Percentiles rank a stretch among this genome's conserved stretches.
Evolutionary conservation across 2,329 filamentous ascomycete species (phyloP).

Genomic region (Xylariaceae sp.): DNA sequence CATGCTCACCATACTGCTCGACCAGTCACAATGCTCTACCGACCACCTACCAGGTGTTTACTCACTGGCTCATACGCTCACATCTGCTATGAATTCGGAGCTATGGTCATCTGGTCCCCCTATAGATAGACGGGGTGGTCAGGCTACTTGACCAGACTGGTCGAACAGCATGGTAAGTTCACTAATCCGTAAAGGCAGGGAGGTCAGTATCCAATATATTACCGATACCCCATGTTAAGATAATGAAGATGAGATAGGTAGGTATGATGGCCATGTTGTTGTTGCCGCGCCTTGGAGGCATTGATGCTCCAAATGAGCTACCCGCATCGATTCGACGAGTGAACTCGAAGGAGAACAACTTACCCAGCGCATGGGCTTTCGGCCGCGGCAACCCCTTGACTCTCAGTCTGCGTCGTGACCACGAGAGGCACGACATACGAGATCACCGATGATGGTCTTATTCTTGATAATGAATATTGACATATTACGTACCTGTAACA

Average conservation of each 20-base stretch:
- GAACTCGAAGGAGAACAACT: background rate
- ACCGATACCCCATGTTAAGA: background rate
- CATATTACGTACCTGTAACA: background rate
- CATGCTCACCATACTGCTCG: background rate
- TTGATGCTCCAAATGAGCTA: background rate
- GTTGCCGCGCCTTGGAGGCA: background rate
- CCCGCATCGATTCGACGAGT: background rate
- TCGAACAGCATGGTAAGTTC: background rate
- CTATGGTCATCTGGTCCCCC: background rate
- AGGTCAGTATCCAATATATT: background rate
- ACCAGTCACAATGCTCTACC: background rate
- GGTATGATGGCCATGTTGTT: background rate
- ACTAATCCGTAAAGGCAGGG: background rate
- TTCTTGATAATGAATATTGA: background rate
- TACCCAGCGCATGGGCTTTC: background rate
- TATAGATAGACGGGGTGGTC: background rate
- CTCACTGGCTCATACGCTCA: background rate
- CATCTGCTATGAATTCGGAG: background rate
- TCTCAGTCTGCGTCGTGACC: background rate
- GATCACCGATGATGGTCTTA: background rate
- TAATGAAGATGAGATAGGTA: background rate
- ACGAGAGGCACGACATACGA: background rate
- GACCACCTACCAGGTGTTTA: background rate
- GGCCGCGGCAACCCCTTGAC: background rate
- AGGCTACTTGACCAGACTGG: background rate